phyloP scores from a whole-genome alignment of 352 stramenopile genomes.

The Phytophthora capsici region DNA sequence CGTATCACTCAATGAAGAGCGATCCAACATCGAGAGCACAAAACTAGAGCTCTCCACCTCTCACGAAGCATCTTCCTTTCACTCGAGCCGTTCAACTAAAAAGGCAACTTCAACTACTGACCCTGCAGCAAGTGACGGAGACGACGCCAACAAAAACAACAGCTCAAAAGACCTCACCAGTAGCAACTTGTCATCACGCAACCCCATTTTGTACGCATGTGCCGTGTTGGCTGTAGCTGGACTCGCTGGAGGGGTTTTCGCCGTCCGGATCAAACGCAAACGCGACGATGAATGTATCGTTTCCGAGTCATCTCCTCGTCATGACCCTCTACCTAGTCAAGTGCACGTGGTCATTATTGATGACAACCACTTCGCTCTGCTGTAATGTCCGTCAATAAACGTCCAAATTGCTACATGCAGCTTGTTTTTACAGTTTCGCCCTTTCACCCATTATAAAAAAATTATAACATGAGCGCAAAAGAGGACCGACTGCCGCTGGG shows the following conservation, averaged over 20 bases:
- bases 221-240: slow-evolving; percentile 39
- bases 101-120: slow-evolving; percentile 18
- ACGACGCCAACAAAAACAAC: not conserved
- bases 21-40: slow-evolving; percentile 8
- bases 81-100: slow-evolving; percentile 2
- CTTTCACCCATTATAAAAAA: not conserved
- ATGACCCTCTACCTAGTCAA: slow-evolving; percentile 12
- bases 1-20: slow-evolving; percentile 10
- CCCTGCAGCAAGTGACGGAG: not conserved
- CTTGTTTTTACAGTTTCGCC: not conserved
- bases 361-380: slow-evolving; percentile 23
- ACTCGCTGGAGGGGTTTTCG: slow-evolving; percentile 22
- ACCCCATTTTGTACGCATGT: slow-evolving; percentile 41
- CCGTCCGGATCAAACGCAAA: slow-evolving; percentile 26
- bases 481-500: slow-evolving; percentile 54
- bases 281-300: slow-evolving; percentile 13
- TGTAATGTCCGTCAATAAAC: slow-evolving; percentile 18
- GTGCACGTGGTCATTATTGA: slow-evolving; percentile 33
- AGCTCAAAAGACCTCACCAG: not conserved
- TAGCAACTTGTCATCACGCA: not conserved
- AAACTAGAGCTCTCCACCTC: slow-evolving; percentile 12
- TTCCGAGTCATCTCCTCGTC: not conserved
- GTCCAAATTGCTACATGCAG: not conserved
- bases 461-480: slow-evolving; percentile 17
- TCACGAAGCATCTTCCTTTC: not conserved